Evolutionary conservation across 768 basidiomycete species (phyloP).

Genomic region (Amanita fuliginea): DNA sequence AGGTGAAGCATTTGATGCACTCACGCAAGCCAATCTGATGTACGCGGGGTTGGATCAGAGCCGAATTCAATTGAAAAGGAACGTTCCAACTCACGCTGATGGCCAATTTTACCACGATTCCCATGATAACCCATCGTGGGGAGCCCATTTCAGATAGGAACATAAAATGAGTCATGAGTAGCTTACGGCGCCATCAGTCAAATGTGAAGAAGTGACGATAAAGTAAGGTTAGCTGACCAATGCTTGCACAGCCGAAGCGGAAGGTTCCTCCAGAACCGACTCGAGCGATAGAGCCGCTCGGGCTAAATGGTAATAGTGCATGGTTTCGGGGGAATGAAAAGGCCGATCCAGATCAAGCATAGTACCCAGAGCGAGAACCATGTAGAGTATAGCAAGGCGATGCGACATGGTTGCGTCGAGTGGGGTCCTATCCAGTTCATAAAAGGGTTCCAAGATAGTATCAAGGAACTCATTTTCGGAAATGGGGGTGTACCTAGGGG

Average conservation of each 20-base stretch:
- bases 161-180: slow-evolving; percentile 47
- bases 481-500: slow-evolving; percentile 54
- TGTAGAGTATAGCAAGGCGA: slow-evolving; percentile 45
- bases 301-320: slow-evolving; percentile 48
- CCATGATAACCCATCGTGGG: slow-evolving; percentile 62
- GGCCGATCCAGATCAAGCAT: slow-evolving; percentile 49
- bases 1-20: slow-evolving; percentile 15
- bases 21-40: slow-evolving; percentile 57
- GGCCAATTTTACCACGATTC: slow-evolving; percentile 57
- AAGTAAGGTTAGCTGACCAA: slow-evolving; percentile 29
- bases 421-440: slow-evolving; percentile 26
- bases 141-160: slow-evolving; percentile 41
- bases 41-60: slow-evolving; percentile 9
- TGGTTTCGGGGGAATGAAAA: slow-evolving; percentile 41
- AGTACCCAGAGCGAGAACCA: slow-evolving; percentile 54
- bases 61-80: neutral
- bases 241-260: slow-evolving; percentile 50
- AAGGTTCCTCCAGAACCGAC: slow-evolving; percentile 44
- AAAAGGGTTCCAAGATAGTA: slow-evolving; percentile 40
- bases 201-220: slow-evolving; percentile 1
- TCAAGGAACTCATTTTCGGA: slow-evolving; percentile 45
- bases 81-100: slow-evolving; percentile 39
- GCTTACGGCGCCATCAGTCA: slow-evolving; percentile 23
- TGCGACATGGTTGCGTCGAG: slow-evolving; percentile 37
- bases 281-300: slow-evolving; percentile 51